Evolutionary conservation across 2,329 filamentous ascomycete species (phyloP).

Genomic region (Colletotrichum shisoi): DNA sequence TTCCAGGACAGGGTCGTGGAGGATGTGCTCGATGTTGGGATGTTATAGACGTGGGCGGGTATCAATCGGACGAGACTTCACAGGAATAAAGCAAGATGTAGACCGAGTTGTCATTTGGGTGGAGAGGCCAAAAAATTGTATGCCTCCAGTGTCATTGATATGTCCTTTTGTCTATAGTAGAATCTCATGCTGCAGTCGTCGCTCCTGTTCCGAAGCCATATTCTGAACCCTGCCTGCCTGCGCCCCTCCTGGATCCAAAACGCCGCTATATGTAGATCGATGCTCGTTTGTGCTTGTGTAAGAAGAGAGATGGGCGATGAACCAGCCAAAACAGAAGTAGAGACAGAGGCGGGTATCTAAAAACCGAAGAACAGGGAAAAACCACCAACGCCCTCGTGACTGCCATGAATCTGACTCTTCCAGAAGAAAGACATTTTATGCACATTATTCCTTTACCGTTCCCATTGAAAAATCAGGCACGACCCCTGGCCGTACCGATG

Average conservation of each 20-base stretch:
- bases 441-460: too few relatives aligned
- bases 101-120: too few relatives aligned
- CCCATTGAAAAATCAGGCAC: neutral
- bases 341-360: conserved; percentile 1
- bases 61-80: neutral
- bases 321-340: neutral
- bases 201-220: neutral
- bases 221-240: neutral
- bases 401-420: too few relatives aligned
- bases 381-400: neutral
- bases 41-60: too few relatives aligned
- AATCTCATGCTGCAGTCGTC: neutral
- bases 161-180: neutral
- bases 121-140: too few relatives aligned
- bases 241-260: neutral
- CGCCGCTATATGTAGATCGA: neutral
- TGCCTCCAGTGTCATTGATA: too few relatives aligned
- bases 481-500: neutral
- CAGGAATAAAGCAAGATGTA: too few relatives aligned
- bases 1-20: too few relatives aligned
- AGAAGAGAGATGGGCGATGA: neutral
- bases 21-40: too few relatives aligned
- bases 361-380: neutral
- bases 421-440: neutral
- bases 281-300: neutral